Evolutionary conservation across 768 basidiomycete genomes (phyloP).

Genomic region (Dictyophora rubrovolvata): DNA sequence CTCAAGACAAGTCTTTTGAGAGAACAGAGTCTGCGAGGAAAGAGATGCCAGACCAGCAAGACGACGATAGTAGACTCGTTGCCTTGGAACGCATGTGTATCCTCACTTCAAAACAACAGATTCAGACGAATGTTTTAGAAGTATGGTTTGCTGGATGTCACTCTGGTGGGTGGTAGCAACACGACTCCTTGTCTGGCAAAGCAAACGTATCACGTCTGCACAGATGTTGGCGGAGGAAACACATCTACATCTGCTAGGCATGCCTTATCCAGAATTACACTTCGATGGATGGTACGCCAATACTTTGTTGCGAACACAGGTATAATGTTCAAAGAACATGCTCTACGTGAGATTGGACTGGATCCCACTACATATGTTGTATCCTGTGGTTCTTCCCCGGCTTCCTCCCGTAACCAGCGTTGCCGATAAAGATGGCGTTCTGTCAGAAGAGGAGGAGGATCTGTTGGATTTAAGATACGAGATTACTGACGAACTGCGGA

Average conservation of each 20-base stretch:
- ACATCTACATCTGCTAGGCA: constrained; percentile 31
- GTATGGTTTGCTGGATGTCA: constrained; percentile 28
- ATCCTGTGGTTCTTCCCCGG: background rate
- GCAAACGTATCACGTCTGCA: background rate
- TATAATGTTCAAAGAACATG: constrained; percentile 44
- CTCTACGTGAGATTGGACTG: constrained; percentile 34
- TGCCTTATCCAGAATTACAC: constrained; percentile 39
- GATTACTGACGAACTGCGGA: constrained; percentile 9
- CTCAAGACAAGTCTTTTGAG: background rate
- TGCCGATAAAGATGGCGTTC: background rate
- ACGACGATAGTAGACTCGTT: constrained; percentile 2
- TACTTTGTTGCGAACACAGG: constrained; percentile 46
- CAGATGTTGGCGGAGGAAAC: constrained; percentile 50
- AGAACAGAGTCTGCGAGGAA: background rate
- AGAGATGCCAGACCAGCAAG: background rate
- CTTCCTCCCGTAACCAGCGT: background rate
- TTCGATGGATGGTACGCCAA: constrained; percentile 64
- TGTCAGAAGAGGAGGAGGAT: constrained; percentile 6
- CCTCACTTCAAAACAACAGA: background rate
- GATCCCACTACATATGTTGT: constrained; percentile 26
- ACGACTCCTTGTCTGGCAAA: background rate
- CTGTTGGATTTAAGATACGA: constrained; percentile 4
- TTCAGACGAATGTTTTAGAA: constrained; percentile 21
- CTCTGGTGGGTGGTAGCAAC: constrained; percentile 14
- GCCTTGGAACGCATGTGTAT: constrained; percentile 5